phyloP scores from a whole-genome alignment of 2,329 filamentous ascomycete species.

The Fusarium algeriense region DNA sequence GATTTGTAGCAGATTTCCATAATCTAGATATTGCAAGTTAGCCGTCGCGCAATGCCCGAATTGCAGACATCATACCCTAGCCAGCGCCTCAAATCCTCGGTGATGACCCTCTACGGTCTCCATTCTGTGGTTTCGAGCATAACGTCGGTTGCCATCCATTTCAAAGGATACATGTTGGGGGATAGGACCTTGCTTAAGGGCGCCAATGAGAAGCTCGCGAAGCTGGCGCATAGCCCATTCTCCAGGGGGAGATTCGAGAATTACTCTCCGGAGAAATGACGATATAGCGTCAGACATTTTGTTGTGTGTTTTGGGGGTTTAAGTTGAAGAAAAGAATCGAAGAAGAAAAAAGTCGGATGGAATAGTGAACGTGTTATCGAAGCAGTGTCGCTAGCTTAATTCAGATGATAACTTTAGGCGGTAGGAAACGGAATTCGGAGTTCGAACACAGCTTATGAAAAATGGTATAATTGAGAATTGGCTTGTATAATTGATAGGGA shows the following conservation, averaged over 20 bases:
- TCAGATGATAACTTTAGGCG: constrained; percentile 1
- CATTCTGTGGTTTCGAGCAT: constrained; percentile 89
- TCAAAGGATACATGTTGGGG: constrained; percentile 98
- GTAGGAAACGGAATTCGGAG: constrained; percentile 6
- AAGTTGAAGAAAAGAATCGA: constrained; percentile 13
- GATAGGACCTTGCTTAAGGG: constrained; percentile 89
- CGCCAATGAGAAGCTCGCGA: constrained; percentile 87
- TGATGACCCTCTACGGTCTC: constrained; percentile 98
- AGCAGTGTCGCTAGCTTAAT: constrained; percentile 18
- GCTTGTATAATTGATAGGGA: constrained; percentile 22
- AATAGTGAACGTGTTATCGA: constrained; percentile 39
- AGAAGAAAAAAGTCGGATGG: constrained; percentile 25
- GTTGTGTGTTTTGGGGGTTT: constrained; percentile 1
- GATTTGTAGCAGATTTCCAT: constrained; percentile 98
- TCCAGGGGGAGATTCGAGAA: constrained; percentile 88
- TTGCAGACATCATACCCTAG: constrained; percentile 74
- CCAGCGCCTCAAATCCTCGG: constrained; percentile 93
- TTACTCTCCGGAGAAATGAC: constrained; percentile 71
- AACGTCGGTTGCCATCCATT: constrained; percentile 98
- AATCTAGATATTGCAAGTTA: constrained; percentile 66
- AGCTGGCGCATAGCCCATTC: constrained; percentile 88
- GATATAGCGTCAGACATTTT: constrained; percentile 67
- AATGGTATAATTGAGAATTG: constrained; percentile 1
- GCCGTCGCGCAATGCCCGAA: not conserved
- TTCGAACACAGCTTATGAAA: constrained; percentile 12